phyloP scores from a whole-genome alignment of 768 basidiomycete species.

The Flagelloscypha sp. region DNA sequence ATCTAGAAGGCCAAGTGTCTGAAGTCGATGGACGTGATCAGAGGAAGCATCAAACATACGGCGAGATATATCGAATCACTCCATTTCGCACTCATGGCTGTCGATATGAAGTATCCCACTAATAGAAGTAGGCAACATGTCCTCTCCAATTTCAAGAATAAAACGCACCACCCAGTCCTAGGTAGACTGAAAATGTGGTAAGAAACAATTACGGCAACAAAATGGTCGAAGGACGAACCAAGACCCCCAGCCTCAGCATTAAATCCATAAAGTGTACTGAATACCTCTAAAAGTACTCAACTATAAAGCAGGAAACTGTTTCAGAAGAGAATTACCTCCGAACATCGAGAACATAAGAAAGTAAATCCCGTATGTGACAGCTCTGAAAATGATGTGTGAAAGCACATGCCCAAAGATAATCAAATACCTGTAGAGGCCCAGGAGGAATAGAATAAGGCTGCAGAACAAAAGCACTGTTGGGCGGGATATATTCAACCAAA shows the following conservation, averaged over 20 bases:
- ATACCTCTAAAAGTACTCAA: constrained; percentile 28
- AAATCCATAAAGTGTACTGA: constrained; percentile 44
- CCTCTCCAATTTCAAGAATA: too few relatives aligned
- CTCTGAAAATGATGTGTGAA: neutral
- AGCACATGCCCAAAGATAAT: constrained; percentile 30
- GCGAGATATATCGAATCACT: constrained; percentile 27
- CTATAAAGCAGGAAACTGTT: neutral
- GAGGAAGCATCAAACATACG: constrained; percentile 10
- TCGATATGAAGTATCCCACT: constrained; percentile 30
- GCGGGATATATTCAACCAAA: constrained; percentile 35
- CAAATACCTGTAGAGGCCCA: constrained; percentile 42
- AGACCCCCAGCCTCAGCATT: constrained; percentile 45
- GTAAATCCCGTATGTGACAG: constrained; percentile 28
- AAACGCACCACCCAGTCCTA: constrained; percentile 48
- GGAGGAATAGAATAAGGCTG: constrained; percentile 38
- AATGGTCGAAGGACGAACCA: too few relatives aligned
- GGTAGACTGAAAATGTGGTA: too few relatives aligned
- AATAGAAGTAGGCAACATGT: too few relatives aligned
- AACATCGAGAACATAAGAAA: constrained; percentile 43
- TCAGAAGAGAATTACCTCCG: too few relatives aligned
- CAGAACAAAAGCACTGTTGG: constrained; percentile 34
- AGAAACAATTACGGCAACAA: too few relatives aligned
- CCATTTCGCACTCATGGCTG: constrained; percentile 23
- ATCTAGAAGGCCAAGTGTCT: too few relatives aligned
- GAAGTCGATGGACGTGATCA: neutral